Percentiles rank a stretch among this genome's conserved stretches.
These are phyloP conservation scores for Candida argentea DNA, from an alignment of 805 yeast genomes.

Conservation along the genomic window DNA sequence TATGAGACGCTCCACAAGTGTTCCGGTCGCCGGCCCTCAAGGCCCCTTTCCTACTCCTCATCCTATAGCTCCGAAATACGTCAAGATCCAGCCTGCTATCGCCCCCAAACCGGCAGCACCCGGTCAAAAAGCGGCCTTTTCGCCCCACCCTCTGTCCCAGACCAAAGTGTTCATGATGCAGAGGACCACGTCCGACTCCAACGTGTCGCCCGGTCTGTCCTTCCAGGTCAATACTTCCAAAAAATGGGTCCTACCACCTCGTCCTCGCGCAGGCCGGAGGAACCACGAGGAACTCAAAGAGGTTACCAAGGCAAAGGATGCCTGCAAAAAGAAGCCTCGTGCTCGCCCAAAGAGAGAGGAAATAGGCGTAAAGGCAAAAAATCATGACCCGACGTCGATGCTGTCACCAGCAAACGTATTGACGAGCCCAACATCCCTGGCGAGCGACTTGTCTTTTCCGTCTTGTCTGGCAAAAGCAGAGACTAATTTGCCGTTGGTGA, in stretches of 20 bases:
- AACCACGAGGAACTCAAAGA: slow-evolving; percentile 4
- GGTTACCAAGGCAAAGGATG: background rate
- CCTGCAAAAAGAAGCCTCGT: slow-evolving; percentile 4
- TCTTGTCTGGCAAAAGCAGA: background rate
- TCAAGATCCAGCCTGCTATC: slow-evolving; percentile 29
- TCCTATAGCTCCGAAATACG: slow-evolving; percentile 11
- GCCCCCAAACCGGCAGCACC: slow-evolving; percentile 28
- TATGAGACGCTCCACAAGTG: no score
- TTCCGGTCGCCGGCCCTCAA: no score
- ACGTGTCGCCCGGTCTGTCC: slow-evolving; percentile 4
- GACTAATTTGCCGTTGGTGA: background rate
- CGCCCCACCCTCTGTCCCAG: slow-evolving; percentile 4
- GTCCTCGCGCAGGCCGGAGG: slow-evolving; percentile 34
- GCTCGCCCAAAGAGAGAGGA: slow-evolving; percentile 3
- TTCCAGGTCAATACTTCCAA: slow-evolving; percentile 28
- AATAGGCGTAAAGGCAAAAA: background rate
- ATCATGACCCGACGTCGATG: background rate
- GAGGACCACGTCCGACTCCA: slow-evolving; percentile 5
- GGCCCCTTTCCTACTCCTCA: background rate
- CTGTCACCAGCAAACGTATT: background rate
- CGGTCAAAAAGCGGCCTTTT: slow-evolving; percentile 16
- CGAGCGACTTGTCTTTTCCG: background rate
- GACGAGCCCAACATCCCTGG: background rate
- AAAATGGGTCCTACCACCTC: slow-evolving; percentile 31
- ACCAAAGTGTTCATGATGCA: slow-evolving; percentile 8